These are phyloP conservation scores for Pseudopyricularia javanii DNA, from an alignment of 2,329 filamentous ascomycete species.

Conservation along the genomic window DNA sequence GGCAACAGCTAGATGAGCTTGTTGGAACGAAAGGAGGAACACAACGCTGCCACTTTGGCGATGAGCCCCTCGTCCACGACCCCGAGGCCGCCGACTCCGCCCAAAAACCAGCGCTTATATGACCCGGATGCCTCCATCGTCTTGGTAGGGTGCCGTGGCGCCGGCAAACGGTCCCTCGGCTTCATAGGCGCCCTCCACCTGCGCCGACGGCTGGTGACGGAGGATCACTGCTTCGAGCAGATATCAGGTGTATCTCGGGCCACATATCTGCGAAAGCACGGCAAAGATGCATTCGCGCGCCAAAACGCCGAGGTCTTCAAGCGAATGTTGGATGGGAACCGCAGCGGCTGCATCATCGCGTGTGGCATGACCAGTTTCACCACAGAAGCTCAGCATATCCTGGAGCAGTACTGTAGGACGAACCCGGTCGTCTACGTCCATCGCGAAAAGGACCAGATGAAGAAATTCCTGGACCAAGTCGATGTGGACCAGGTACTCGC, in stretches of 20 bases:
- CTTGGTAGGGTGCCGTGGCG: slow-evolving; percentile 57
- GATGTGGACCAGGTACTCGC: slow-evolving; percentile 44
- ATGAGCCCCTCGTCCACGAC: background rate
- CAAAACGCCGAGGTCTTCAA: slow-evolving; percentile 50
- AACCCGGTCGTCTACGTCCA: slow-evolving; percentile 61
- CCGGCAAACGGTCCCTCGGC: slow-evolving; percentile 60
- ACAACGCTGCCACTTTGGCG: background rate
- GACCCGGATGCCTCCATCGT: slow-evolving; percentile 54
- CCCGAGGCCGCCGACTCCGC: slow-evolving; percentile 4
- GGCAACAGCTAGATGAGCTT: background rate
- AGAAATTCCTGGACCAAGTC: slow-evolving; percentile 39
- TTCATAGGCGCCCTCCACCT: slow-evolving; percentile 61
- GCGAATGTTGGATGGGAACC: slow-evolving; percentile 45
- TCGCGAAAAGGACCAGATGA: slow-evolving; percentile 51
- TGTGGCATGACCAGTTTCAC: slow-evolving; percentile 55
- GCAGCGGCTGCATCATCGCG: slow-evolving; percentile 53
- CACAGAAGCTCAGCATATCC: slow-evolving; percentile 41
- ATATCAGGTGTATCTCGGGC: slow-evolving; percentile 47
- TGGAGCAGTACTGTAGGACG: slow-evolving; percentile 46
- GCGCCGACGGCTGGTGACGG: slow-evolving; percentile 53
- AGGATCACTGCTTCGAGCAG: slow-evolving; percentile 56
- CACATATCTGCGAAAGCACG: slow-evolving; percentile 48
- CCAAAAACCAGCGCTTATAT: slow-evolving; percentile 31
- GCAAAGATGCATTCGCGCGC: slow-evolving; percentile 46
- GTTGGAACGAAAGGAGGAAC: background rate